Conservation (phyloP, 2,329 filamentous ascomycete species). For the Pleomassaria siparia region DNA sequence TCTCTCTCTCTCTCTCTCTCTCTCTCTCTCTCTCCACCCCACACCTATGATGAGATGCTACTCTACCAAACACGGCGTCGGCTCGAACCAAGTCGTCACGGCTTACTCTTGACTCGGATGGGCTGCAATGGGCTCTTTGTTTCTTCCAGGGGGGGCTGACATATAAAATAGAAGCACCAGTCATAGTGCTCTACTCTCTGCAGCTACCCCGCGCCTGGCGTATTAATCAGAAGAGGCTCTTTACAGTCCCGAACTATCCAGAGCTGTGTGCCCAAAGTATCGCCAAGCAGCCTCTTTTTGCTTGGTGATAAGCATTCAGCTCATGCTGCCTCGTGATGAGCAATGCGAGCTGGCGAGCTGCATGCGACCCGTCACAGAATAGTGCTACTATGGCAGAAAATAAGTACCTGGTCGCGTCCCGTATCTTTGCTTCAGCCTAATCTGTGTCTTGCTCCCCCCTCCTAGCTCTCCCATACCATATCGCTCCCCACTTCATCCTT, state of each 20-base stretch:
- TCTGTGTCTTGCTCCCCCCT: constrained; percentile 4
- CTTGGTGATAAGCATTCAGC: constrained; percentile 19
- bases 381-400: constrained; percentile 7
- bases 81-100: too few species aligned
- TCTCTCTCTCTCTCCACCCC: too few species aligned
- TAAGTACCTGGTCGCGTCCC: constrained; percentile 15
- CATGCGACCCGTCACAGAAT: constrained; percentile 11
- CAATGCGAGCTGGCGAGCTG: constrained; percentile 6
- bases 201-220: too few species aligned
- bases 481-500: neutral
- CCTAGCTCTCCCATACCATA: neutral
- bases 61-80: too few species aligned
- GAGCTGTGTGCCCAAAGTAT: neutral
- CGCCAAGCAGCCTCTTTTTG: constrained; percentile 23
- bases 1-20: too few species aligned
- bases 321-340: constrained; percentile 10
- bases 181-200: constrained; percentile 8
- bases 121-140: neutral
- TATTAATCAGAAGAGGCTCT: too few species aligned
- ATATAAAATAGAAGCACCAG: constrained; percentile 6
- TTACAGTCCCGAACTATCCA: constrained; percentile 13
- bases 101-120: too few species aligned
- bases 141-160: constrained; percentile 2
- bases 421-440: constrained; percentile 8
- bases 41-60: too few species aligned